A percentile compares a stretch with the other conserved stretches of the same genome.
phyloP scores from a whole-genome alignment of 805 yeast species.

The Metschnikowia shivogae region DNA sequence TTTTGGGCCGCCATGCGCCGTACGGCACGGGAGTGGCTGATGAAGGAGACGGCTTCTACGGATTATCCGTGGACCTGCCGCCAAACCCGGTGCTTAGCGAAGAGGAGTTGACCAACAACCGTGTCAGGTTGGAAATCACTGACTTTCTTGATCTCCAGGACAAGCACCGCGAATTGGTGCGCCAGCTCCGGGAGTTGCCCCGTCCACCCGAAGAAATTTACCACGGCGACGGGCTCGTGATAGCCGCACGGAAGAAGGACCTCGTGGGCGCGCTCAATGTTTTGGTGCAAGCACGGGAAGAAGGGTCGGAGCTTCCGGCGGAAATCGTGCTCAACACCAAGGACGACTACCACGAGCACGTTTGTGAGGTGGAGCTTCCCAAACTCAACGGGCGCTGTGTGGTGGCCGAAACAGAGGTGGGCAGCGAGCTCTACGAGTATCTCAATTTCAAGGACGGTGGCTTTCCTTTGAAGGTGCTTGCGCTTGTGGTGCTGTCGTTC shows the following conservation, averaged over 20 bases:
- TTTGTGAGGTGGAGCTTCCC: slow-evolving; percentile 62
- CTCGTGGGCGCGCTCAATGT: slow-evolving; percentile 28
- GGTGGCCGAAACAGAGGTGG: slow-evolving; percentile 46
- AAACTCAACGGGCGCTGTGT: slow-evolving; percentile 63
- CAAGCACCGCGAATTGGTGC: slow-evolving; percentile 26
- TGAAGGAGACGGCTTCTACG: slow-evolving; percentile 5
- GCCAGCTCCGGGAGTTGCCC: slow-evolving; percentile 21
- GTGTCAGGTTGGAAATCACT: slow-evolving; percentile 15
- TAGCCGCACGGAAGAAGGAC: slow-evolving; percentile 27
- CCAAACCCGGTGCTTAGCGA: slow-evolving; percentile 2
- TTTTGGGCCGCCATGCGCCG: slow-evolving; percentile 15
- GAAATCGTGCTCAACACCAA: slow-evolving; percentile 41
- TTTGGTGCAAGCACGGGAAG: slow-evolving; percentile 33
- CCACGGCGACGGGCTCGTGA: slow-evolving; percentile 33
- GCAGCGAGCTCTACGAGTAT: slow-evolving; percentile 36
- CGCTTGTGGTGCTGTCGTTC: slow-evolving; percentile 44
- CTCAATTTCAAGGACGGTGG: slow-evolving; percentile 23
- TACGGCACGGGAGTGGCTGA: slow-evolving; percentile 6
- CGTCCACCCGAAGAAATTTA: slow-evolving; percentile 24
- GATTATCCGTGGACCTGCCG: slow-evolving; percentile 4
- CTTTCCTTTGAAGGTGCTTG: slow-evolving; percentile 40
- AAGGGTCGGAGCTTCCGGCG: slow-evolving; percentile 42
- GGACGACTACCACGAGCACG: slow-evolving; percentile 36
- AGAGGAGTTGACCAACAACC: slow-evolving; percentile 9
- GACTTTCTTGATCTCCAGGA: slow-evolving; percentile 21